A percentile compares a stretch with the other conserved stretches of the same genome.
phyloP scores from a whole-genome alignment of 2,329 filamentous ascomycete species.

The Oidium heveae region DNA sequence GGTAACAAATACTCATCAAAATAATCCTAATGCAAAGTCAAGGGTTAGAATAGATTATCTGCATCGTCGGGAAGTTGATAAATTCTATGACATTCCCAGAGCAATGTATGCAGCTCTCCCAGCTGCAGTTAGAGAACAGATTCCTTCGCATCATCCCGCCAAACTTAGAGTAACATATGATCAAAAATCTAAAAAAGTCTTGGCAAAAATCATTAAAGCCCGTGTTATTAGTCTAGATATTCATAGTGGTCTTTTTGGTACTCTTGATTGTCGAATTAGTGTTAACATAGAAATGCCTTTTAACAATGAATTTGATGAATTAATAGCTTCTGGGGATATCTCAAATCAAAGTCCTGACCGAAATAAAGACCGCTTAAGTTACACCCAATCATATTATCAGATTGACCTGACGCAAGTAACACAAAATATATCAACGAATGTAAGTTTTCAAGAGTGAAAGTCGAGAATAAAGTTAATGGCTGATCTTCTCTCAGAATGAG shows the following conservation, averaged over 20 bases:
- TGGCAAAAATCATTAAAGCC: conserved; percentile 75
- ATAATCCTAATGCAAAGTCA: conserved; percentile 17
- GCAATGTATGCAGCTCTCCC: conserved; percentile 34
- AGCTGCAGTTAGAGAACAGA: conserved; percentile 32
- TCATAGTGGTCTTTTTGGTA: conserved; percentile 42
- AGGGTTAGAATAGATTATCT: conserved; percentile 51
- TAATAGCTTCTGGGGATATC: conserved; percentile 16
- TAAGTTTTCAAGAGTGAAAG: conserved; percentile 6
- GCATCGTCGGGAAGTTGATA: conserved; percentile 62
- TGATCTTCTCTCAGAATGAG: conserved; percentile 5
- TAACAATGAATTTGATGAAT: conserved; percentile 36
- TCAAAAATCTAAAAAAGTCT: conserved; percentile 39
- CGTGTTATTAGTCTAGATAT: conserved; percentile 76
- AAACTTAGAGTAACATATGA: conserved; percentile 56
- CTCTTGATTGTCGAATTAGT: conserved; percentile 78
- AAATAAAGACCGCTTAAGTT: conserved; percentile 76
- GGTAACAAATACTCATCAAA: conserved; percentile 30
- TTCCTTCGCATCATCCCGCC: conserved; percentile 28
- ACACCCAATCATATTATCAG: conserved; percentile 67
- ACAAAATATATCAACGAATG: conserved; percentile 35
- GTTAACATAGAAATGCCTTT: conserved; percentile 87
- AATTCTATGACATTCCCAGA: conserved; percentile 51
- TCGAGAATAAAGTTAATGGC: not conserved
- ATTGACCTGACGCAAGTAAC: conserved; percentile 85
- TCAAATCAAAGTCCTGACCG: conserved; percentile 26